These are phyloP conservation scores for Nitzschia sp. DNA, from an alignment of 108 stramenopile genomes.

Conservation along the genomic window DNA sequence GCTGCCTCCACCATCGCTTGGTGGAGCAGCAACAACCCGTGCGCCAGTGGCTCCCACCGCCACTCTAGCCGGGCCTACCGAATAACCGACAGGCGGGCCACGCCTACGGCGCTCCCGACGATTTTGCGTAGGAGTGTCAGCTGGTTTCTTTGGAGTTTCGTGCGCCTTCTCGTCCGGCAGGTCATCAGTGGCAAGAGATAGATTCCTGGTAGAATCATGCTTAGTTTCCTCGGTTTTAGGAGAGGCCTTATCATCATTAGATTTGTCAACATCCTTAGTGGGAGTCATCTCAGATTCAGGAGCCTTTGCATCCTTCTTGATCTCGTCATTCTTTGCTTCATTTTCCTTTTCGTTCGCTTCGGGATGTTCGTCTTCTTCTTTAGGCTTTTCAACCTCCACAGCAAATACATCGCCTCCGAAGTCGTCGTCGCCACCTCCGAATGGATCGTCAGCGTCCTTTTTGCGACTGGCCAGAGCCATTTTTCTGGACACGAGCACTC, in stretches of 20 bases:
- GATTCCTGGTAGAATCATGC: not conserved
- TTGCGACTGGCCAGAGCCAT: slow-evolving; percentile 38
- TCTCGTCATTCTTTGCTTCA: slow-evolving; percentile 9
- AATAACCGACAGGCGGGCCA: slow-evolving; percentile 80
- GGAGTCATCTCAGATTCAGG: slow-evolving; percentile 3
- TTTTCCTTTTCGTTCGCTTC: not conserved
- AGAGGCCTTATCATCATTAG: slow-evolving; percentile 3
- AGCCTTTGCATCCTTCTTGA: slow-evolving; percentile 13
- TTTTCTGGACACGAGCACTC: slow-evolving; percentile 55
- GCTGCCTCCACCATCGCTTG: not conserved
- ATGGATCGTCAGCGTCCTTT: slow-evolving; percentile 54
- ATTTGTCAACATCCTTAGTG: not conserved
- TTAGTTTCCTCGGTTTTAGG: not conserved
- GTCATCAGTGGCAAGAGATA: not conserved
- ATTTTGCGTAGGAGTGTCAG: slow-evolving; percentile 10
- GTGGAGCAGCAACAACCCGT: not conserved
- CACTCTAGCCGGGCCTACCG: slow-evolving; percentile 85
- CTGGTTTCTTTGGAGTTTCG: not conserved
- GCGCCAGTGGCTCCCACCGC: slow-evolving; percentile 13
- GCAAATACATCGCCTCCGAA: slow-evolving; percentile 92
- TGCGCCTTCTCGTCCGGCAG: slow-evolving; percentile 2
- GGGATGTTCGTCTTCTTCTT: slow-evolving; percentile 16
- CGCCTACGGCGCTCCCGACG: slow-evolving; percentile 55
- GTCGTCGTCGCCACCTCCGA: slow-evolving; percentile 66
- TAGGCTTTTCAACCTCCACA: slow-evolving; percentile 49